These are phyloP conservation scores for Aschersonia sp. DNA, from an alignment of 2,329 filamentous ascomycete species.

Conservation along the genomic window DNA sequence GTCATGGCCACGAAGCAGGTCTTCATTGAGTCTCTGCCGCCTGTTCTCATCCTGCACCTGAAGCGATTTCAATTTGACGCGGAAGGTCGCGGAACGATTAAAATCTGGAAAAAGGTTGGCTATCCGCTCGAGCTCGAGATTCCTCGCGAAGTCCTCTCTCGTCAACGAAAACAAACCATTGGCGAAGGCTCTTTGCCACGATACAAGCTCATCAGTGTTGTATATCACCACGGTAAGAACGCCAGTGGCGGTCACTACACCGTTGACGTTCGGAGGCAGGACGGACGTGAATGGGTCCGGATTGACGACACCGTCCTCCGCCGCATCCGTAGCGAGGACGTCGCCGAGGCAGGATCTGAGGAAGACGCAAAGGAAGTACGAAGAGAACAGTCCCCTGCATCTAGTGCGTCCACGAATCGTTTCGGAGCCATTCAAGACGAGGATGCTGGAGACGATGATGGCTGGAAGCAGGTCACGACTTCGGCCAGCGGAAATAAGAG, in stretches of 20 bases:
- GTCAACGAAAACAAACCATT: constrained; percentile 49
- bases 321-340: constrained; percentile 73
- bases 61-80: constrained; percentile 97
- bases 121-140: constrained; percentile 93
- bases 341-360: constrained; percentile 72
- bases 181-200: constrained; percentile 59
- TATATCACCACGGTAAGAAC: constrained; percentile 96
- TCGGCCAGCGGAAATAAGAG: constrained; percentile 51
- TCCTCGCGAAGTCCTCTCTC: constrained; percentile 75
- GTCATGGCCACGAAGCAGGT: constrained; percentile 82
- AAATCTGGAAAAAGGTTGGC: constrained; percentile 96
- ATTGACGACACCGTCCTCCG: constrained; percentile 88
- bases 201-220: constrained; percentile 77
- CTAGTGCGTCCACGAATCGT: constrained; percentile 47
- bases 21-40: constrained; percentile 81
- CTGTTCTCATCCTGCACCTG: constrained; percentile 83
- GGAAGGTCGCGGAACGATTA: constrained; percentile 66
- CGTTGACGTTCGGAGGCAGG: constrained; percentile 88
- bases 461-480: constrained; percentile 70
- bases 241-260: constrained; percentile 95
- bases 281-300: constrained; percentile 90
- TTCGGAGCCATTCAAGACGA: constrained; percentile 59
- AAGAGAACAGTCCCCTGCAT: constrained; percentile 10
- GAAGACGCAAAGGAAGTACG: constrained; percentile 50
- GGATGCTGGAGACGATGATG: constrained; percentile 50